A percentile compares a stretch with the other conserved stretches of the same genome.
Evolutionary conservation across 2,329 filamentous ascomycete genomes (phyloP).

Genomic region (Fusarium annulatum): DNA sequence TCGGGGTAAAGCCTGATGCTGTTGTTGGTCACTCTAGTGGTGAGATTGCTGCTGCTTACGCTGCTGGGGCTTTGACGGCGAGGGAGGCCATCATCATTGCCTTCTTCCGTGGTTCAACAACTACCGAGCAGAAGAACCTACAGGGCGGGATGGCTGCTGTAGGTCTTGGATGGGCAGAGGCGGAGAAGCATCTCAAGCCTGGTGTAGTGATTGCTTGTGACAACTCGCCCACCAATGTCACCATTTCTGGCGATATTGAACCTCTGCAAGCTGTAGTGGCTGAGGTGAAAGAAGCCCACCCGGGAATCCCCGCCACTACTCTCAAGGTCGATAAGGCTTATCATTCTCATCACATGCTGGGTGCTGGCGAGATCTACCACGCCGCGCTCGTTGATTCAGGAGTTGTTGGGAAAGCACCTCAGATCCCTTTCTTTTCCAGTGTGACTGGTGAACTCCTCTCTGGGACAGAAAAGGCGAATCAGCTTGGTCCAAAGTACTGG

Average conservation of each 20-base stretch:
- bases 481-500: conserved; percentile 42
- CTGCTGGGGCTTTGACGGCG: conserved; percentile 50
- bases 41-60: conserved; percentile 59
- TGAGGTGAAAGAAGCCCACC: conserved; percentile 43
- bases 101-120: conserved; percentile 52
- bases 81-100: conserved; percentile 54
- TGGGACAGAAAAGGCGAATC: background rate
- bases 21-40: conserved; percentile 58
- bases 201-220: conserved; percentile 51
- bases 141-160: conserved; percentile 54
- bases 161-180: conserved; percentile 48
- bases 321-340: conserved; percentile 56
- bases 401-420: background rate
- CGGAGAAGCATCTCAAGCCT: conserved; percentile 31
- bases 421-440: background rate
- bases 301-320: conserved; percentile 47
- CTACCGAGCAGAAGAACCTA: background rate
- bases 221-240: conserved; percentile 52
- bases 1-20: conserved; percentile 48
- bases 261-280: conserved; percentile 44
- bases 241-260: conserved; percentile 48
- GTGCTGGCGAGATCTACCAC: background rate
- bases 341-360: conserved; percentile 54
- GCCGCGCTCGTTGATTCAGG: background rate
- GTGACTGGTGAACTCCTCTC: background rate